Conservation (phyloP, 495 filamentous ascomycete genomes). For the Pseudevernia furfuracea region DNA sequence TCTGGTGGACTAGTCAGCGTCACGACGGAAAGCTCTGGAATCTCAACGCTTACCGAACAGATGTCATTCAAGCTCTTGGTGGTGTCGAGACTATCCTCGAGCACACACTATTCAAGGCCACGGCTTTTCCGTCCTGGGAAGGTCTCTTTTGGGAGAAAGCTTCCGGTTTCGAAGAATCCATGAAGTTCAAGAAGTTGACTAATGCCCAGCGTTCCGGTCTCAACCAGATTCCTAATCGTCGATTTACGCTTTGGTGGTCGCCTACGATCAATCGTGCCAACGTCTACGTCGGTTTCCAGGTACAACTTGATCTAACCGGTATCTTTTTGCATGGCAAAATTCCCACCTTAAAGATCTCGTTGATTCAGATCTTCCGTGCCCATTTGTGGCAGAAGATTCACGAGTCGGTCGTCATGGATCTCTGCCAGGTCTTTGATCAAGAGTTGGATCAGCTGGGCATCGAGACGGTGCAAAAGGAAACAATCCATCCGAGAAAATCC, state of each 20-base stretch:
- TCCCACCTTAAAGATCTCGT: conserved; percentile 93
- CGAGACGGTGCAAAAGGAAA: conserved; percentile 98
- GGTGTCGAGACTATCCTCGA: conserved; percentile 99
- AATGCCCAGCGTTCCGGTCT: conserved; percentile 98
- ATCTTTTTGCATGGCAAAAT: conserved; percentile 99
- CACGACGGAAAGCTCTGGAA: conserved; percentile 99
- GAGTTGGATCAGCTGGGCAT: conserved; percentile 94
- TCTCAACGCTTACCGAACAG: conserved; percentile 92
- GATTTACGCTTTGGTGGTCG: conserved; percentile 97
- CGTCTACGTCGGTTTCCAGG: conserved; percentile 85
- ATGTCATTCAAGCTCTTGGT: conserved; percentile 96
- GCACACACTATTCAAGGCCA: conserved; percentile 97
- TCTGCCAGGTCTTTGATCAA: conserved; percentile 99
- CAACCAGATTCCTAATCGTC: conserved; percentile 98
- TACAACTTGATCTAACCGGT: conserved; percentile 95
- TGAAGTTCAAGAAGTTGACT: conserved; percentile 99
- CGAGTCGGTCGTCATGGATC: conserved; percentile 97
- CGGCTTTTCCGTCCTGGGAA: conserved; percentile 97
- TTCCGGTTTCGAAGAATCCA: conserved; percentile 49
- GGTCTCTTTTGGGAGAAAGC: conserved; percentile 98
- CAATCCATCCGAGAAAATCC: conserved; percentile 97
- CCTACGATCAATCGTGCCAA: conserved; percentile 61
- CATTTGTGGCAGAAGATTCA: conserved; percentile 99
- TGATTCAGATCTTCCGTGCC: conserved; percentile 99
- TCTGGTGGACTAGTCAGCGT: conserved; percentile 98